phyloP scores from a whole-genome alignment of 225 moss, liverwort and hornwort genomes.

The Anthoceros angustus region DNA sequence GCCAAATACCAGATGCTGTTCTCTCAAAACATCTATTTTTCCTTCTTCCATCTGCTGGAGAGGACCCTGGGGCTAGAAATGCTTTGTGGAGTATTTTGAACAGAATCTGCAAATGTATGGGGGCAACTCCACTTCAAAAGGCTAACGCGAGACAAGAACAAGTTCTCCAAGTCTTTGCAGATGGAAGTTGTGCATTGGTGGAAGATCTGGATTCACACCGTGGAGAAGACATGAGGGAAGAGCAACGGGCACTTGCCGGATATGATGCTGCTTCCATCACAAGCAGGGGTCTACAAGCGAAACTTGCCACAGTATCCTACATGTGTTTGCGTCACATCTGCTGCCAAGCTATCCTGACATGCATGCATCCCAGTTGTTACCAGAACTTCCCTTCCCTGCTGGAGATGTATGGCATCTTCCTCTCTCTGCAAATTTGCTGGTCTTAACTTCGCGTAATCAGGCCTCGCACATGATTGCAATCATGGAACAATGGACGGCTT shows the following conservation, averaged over 20 bases:
- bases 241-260: slow-evolving; percentile 29
- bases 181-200: slow-evolving; percentile 45
- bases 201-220: slow-evolving; percentile 67
- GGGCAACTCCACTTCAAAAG: slow-evolving; percentile 18
- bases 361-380: neutral
- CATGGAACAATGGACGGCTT: slow-evolving; percentile 53
- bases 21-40: slow-evolving; percentile 41
- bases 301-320: slow-evolving; percentile 58
- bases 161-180: slow-evolving; percentile 48
- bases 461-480: slow-evolving; percentile 36
- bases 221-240: slow-evolving; percentile 58
- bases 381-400: neutral
- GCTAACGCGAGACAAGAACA: slow-evolving; percentile 13
- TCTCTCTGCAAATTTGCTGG: neutral
- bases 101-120: slow-evolving; percentile 41
- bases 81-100: slow-evolving; percentile 78
- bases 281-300: slow-evolving; percentile 57
- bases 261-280: slow-evolving; percentile 28
- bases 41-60: slow-evolving; percentile 55
- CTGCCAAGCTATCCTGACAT: neutral
- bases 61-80: slow-evolving; percentile 82
- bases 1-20: slow-evolving; percentile 30
- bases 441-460: slow-evolving; percentile 36
- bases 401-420: neutral
- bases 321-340: neutral